These are phyloP conservation scores for Entelexis sorbosivorans DNA, from an alignment of 1,139 yeast species.

Conservation along the genomic window DNA sequence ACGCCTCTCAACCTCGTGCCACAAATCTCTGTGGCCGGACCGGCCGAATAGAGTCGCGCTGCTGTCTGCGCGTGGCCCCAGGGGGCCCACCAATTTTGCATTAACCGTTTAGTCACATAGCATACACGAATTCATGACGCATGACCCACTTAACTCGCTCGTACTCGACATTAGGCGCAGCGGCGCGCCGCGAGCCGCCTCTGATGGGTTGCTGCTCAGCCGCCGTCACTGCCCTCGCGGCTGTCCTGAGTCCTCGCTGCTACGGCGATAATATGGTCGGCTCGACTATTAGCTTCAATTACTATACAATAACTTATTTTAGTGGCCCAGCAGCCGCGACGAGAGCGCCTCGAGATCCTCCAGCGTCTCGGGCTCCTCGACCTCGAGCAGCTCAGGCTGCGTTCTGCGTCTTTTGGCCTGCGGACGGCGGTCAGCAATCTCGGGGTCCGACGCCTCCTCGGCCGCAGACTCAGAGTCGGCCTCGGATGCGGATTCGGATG, in stretches of 20 bases:
- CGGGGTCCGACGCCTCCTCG: too few species aligned
- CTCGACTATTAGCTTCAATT: too few species aligned
- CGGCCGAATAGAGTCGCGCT: background rate
- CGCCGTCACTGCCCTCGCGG: too few species aligned
- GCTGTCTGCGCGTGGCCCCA: too few species aligned
- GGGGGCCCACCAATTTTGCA: background rate
- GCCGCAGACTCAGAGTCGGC: background rate
- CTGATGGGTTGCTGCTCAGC: too few species aligned
- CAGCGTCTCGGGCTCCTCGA: slow-evolving; percentile 78
- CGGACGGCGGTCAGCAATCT: background rate
- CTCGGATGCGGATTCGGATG: slow-evolving; percentile 11
- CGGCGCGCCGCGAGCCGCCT: too few species aligned
- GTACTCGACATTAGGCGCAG: too few species aligned
- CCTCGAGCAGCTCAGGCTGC: slow-evolving; percentile 41
- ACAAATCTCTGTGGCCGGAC: background rate
- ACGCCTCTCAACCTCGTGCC: slow-evolving; percentile 21
- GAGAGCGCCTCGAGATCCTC: slow-evolving; percentile 92
- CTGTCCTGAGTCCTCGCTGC: too few species aligned
- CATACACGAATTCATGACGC: too few species aligned
- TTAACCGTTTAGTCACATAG: too few species aligned
- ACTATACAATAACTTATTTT: background rate
- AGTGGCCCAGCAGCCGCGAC: slow-evolving; percentile 41
- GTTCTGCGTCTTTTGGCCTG: slow-evolving; percentile 9
- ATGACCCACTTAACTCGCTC: too few species aligned
- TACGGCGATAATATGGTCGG: too few species aligned